phyloP scores from a whole-genome alignment of 306 rosid species.

The Lathyrus oleraceus region DNA sequence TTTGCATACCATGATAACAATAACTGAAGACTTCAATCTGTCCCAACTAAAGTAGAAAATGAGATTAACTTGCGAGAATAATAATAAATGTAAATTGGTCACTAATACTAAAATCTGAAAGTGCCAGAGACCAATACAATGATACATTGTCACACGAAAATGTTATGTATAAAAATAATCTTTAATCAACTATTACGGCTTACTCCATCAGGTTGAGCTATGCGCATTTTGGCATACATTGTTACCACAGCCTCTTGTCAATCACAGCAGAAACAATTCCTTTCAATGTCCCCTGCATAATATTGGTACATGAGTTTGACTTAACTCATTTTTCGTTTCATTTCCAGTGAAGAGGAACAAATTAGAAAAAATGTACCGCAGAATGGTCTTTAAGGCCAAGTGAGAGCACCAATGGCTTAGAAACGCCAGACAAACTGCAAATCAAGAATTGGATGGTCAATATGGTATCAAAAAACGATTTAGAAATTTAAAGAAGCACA shows the following conservation, averaged over 20 bases:
- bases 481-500: not conserved
- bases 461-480: slow-evolving; percentile 4
- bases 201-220: slow-evolving; percentile 21
- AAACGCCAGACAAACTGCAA: slow-evolving; percentile 66
- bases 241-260: slow-evolving; percentile 62
- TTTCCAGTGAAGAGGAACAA: not conserved
- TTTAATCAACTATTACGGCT: not conserved
- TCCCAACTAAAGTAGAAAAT: slow-evolving; percentile 13
- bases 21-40: slow-evolving; percentile 14
- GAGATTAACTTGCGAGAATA: slow-evolving; percentile 14
- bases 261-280: slow-evolving; percentile 71
- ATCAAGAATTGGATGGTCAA: slow-evolving; percentile 29
- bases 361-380: slow-evolving; percentile 40
- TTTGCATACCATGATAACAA: not conserved
- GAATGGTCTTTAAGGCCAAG: slow-evolving; percentile 97
- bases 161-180: not conserved
- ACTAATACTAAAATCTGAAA: not conserved
- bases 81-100: slow-evolving; percentile 9
- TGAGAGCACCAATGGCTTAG: slow-evolving; percentile 71
- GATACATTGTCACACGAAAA: not conserved
- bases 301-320: slow-evolving; percentile 9
- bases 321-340: not conserved
- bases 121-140: not conserved
- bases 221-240: not conserved
- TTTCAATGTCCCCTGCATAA: slow-evolving; percentile 81